phyloP scores from a whole-genome alignment of 345 rosid genomes.

The Lagerstroemia speciosa region DNA sequence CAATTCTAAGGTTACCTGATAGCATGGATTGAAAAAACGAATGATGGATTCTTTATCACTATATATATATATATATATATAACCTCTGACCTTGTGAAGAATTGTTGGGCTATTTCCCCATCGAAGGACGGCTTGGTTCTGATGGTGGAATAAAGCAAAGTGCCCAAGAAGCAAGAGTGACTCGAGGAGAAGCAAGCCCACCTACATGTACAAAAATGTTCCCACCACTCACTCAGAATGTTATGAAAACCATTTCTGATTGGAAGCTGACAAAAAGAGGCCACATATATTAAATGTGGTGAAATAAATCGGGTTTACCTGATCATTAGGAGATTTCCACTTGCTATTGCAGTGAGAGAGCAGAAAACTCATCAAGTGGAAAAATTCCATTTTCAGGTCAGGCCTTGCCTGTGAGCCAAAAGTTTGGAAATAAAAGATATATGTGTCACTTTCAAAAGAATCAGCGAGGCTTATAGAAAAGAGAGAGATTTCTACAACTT shows the following conservation, averaged over 20 bases:
- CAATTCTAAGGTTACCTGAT: slow-evolving; percentile 1
- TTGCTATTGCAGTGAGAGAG: slow-evolving; percentile 67
- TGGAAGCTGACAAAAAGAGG: background rate
- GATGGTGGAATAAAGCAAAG: slow-evolving; percentile 59
- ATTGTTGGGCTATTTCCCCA: slow-evolving; percentile 80
- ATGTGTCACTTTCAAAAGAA: background rate
- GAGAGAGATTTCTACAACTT: slow-evolving; percentile 16
- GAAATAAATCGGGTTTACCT: slow-evolving; percentile 24
- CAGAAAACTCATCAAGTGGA: slow-evolving; percentile 69
- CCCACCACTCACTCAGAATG: background rate
- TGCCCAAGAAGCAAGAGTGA: slow-evolving; percentile 55
- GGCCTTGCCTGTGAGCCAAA: slow-evolving; percentile 49
- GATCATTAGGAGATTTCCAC: slow-evolving; percentile 58
- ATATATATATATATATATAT: too few species aligned
- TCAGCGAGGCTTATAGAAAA: background rate
- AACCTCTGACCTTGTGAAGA: slow-evolving; percentile 62
- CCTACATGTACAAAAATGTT: slow-evolving; percentile 17
- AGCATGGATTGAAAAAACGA: background rate
- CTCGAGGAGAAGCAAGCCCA: slow-evolving; percentile 60
- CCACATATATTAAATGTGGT: background rate
- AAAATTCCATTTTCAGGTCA: slow-evolving; percentile 68
- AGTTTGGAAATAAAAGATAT: background rate
- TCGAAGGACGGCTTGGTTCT: slow-evolving; percentile 69
- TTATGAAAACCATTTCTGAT: background rate
- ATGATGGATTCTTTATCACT: background rate